Evolutionary conservation across 257 asterid species (phyloP), one percentile per base, ranked within the genome.

Genomic region (Leptodermis oblonga): DNA sequence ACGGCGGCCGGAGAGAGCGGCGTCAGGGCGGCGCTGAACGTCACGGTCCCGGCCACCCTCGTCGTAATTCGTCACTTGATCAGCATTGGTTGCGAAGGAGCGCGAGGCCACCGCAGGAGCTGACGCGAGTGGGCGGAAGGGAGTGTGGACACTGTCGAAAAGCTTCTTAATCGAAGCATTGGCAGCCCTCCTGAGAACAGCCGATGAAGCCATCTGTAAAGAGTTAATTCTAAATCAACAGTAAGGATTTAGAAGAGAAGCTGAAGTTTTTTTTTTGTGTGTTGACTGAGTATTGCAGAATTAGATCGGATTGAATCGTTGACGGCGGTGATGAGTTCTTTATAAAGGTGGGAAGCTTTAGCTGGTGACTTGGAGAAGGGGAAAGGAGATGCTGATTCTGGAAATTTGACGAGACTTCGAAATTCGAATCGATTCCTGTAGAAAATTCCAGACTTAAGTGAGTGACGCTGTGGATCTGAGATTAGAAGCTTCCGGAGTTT

Each of bases 191-290:
- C 76, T 65, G 25, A 78, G 66, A 62, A 70, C 80, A n/a, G 78
- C 12, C 9, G 78, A 68, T 37, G 80, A 72, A 30, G 87, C 83
- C 87, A 83, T 83, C 23, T 26, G 23, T 52, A 1, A 10, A 5
- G 10, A n/a, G n/a, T n/a, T 8, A 13, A 17, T 49, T 17, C n/a
- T n/a, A n/a, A n/a, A n/a, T n/a, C n/a, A n/a, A n/a, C n/a, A n/a
- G n/a, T n/a, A n/a, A n/a, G n/a, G n/a, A n/a, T n/a, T n/a, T n/a
- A n/a, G n/a, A n/a, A n/a, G n/a, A n/a, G n/a, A n/a, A 49, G 55
- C 28, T 51, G 25, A 12, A 25, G 4, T 49, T 49, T 17, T n/a
- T 4, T 1, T 46, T 46, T 46, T 46, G 52, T 46, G 15, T 17
- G 26, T 20, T 49, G 55, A 22, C n/a, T 52, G 59, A 52, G 18